These are phyloP conservation scores for Anthoceros angustus DNA, from an alignment of 225 moss, liverwort and hornwort species.

Conservation along the genomic window DNA sequence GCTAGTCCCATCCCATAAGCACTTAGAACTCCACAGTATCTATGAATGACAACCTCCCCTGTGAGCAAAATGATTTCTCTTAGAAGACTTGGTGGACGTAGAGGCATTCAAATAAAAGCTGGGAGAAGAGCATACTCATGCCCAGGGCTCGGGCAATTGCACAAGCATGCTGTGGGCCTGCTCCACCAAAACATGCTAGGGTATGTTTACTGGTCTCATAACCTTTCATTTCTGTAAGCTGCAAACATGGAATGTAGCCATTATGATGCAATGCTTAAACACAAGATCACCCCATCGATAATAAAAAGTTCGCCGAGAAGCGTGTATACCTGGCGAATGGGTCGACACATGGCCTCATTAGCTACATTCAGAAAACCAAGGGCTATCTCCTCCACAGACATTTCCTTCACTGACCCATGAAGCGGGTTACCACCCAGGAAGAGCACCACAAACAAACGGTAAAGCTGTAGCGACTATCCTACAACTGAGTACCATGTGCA, in stretches of 20 bases:
- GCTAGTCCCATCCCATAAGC: slow-evolving; percentile 99
- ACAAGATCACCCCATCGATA: background rate
- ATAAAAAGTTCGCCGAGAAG: background rate
- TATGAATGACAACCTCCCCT: slow-evolving; percentile 77
- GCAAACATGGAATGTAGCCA: background rate
- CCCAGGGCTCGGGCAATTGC: slow-evolving; percentile 79
- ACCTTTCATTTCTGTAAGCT: slow-evolving; percentile 98
- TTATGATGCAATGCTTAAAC: background rate
- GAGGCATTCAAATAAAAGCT: background rate
- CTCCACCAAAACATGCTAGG: slow-evolving; percentile 91
- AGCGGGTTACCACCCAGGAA: background rate
- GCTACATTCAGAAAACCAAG: slow-evolving; percentile 88
- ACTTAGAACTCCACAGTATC: slow-evolving; percentile 88
- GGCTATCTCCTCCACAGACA: slow-evolving; percentile 78
- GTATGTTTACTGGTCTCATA: slow-evolving; percentile 83
- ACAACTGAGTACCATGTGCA: slow-evolving; percentile 18
- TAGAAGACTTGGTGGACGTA: background rate
- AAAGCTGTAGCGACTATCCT: background rate
- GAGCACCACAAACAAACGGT: background rate
- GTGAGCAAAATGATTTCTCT: background rate
- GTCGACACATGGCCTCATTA: slow-evolving; percentile 98
- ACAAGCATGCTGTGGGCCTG: slow-evolving; percentile 97
- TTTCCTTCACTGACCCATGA: slow-evolving; percentile 31
- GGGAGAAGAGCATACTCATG: slow-evolving; percentile 33
- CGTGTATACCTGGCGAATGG: slow-evolving; percentile 55